Base-by-base conservation (phyloP, 108 stramenopile genomes). In the Discostella stelligeroides region DNA sequence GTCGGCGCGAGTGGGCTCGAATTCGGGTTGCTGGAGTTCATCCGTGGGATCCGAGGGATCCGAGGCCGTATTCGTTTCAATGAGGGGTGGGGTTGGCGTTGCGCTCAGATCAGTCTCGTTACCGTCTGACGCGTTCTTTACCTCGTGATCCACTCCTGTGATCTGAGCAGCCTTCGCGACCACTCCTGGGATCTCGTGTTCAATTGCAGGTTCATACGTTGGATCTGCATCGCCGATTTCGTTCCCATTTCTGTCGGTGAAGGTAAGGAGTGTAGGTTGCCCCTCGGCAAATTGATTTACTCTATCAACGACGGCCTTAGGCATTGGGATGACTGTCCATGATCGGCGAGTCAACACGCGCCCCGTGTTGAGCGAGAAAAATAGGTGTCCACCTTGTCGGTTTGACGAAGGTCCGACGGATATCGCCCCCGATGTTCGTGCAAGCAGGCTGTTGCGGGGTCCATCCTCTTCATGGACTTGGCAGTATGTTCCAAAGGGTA, bases 391-490 rank as follows among this genome's bases (percentile, higher is more conserved):
- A n/a, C 66, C 66, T 3, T 50, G 50, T 17, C 15, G 14, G 30
- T 66, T 66, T 11, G n/a, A n/a, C 20, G 37, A 39, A 12, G 66
- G 66, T 34, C 49, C 66, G 6, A 66, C 14, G 14, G 34, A 51
- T 21, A 66, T 53, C 13, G 66, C 66, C 12, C 66, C 61, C 38
- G 40, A 14, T 2, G 61, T 63, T 21, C 46, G 2, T 18, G 61
- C 21, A 23, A 4, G 4, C 17, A 47, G 30, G 8, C 61, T 66
- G 66, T 53, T 66, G 10, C 66, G 20, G 9, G 11, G 40, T 15
- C 21, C 37, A 38, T 72, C 61, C 37, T 62, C 66, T 9, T 56
- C 50, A 18, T 53, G 50, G n/a, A 66, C 66, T 53, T 53, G 49
- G 20, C 50, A 66, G 20, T 53, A 66, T 7, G 30, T 38, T 18